These are phyloP conservation scores for Cryomyces antarcticus DNA, from an alignment of 495 filamentous ascomycete genomes.

Conservation along the genomic window DNA sequence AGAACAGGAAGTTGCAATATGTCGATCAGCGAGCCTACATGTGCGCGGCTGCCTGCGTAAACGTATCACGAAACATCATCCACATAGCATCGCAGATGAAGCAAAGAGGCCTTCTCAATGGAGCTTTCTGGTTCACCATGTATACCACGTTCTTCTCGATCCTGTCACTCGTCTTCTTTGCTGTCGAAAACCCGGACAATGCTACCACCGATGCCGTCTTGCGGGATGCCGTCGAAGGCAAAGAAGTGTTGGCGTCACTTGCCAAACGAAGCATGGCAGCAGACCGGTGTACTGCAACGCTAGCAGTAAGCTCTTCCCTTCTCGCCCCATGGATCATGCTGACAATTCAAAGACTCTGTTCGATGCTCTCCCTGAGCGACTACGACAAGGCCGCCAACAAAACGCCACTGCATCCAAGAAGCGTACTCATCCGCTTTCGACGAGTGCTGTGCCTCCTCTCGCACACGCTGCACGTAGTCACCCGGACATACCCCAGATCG, in stretches of 20 bases:
- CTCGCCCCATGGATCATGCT: slow-evolving; percentile 4
- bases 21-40: slow-evolving; percentile 74
- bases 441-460: background rate
- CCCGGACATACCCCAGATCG: slow-evolving; percentile 2
- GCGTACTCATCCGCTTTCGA: slow-evolving; percentile 3
- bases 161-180: slow-evolving; percentile 73
- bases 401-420: slow-evolving; percentile 4
- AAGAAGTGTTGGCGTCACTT: slow-evolving; percentile 54
- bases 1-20: slow-evolving; percentile 39
- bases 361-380: slow-evolving; percentile 52
- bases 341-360: slow-evolving; percentile 40
- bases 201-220: slow-evolving; percentile 55
- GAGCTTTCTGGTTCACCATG: slow-evolving; percentile 91
- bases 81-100: slow-evolving; percentile 86
- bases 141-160: slow-evolving; percentile 94
- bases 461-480: slow-evolving; percentile 3
- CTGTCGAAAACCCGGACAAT: slow-evolving; percentile 73
- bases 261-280: slow-evolving; percentile 75
- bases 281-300: slow-evolving; percentile 55
- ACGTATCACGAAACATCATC: slow-evolving; percentile 81
- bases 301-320: slow-evolving; percentile 35
- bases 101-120: slow-evolving; percentile 57
- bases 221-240: slow-evolving; percentile 65
- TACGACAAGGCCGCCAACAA: slow-evolving; percentile 28
- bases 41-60: slow-evolving; percentile 81